Evolutionary conservation across 345 rosid genomes (phyloP).

Genomic region (Syzygium oleosum): DNA sequence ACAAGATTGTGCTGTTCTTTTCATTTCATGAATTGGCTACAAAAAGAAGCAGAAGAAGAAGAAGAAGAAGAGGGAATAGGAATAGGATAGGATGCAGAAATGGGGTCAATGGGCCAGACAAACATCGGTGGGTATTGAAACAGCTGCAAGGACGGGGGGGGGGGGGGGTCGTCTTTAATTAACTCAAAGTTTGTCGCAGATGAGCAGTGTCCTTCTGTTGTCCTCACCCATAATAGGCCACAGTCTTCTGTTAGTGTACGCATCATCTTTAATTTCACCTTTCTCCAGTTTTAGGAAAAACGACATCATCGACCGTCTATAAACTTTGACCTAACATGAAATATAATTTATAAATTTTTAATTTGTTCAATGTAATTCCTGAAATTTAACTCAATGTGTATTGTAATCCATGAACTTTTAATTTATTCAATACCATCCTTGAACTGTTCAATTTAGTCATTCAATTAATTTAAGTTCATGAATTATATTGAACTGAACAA

Average conservation of each 20-base stretch:
- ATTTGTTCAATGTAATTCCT: too few relatives aligned
- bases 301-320: too few relatives aligned
- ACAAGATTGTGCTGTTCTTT: too few relatives aligned
- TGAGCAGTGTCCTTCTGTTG: neutral
- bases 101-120: neutral
- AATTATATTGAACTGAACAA: too few relatives aligned
- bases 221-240: neutral
- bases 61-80: neutral
- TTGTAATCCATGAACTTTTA: too few relatives aligned
- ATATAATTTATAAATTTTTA: too few relatives aligned
- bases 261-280: neutral
- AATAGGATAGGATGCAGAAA: neutral
- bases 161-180: neutral
- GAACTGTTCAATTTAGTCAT: too few relatives aligned
- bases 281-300: neutral
- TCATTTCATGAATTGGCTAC: neutral
- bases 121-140: neutral
- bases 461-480: too few relatives aligned
- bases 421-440: too few relatives aligned
- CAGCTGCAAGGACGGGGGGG: neutral
- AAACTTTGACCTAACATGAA: too few relatives aligned
- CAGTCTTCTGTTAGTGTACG: neutral
- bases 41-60: rapidly evolving
- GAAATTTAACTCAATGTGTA: too few relatives aligned
- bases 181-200: neutral